Conservation (phyloP, 805 yeast genomes). For the Yarrowia alimentaria region DNA sequence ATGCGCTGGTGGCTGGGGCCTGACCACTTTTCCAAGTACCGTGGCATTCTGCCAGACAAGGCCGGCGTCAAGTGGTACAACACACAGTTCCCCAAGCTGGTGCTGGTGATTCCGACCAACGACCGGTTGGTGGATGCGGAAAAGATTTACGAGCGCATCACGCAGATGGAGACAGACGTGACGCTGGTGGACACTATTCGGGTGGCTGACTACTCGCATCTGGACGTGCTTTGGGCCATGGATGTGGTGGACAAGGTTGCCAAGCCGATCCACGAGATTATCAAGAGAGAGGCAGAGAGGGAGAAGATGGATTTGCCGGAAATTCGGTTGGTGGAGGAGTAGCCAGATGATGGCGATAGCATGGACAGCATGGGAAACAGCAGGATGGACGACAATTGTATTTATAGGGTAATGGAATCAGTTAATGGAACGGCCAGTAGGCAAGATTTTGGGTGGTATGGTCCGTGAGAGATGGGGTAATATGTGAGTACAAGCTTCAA, state of each 20-base stretch:
- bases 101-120: constrained; percentile 65
- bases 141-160: constrained; percentile 62
- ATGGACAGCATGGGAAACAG: no score
- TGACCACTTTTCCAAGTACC: constrained; percentile 50
- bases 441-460: no score
- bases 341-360: no score
- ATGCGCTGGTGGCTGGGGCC: constrained; percentile 91
- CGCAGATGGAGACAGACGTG: constrained; percentile 39
- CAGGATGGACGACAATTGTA: no score
- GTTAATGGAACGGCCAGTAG: no score
- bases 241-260: constrained; percentile 71
- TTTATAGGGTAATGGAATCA: no score
- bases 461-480: no score
- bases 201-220: constrained; percentile 70
- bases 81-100: constrained; percentile 53
- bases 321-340: constrained; percentile 3
- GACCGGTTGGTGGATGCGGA: constrained; percentile 80
- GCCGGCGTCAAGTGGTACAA: constrained; percentile 43
- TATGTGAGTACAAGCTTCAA: no score
- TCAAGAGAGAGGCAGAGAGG: constrained; percentile 33
- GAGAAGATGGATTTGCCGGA: constrained; percentile 5
- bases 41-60: constrained; percentile 55
- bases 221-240: constrained; percentile 92
- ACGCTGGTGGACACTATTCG: constrained; percentile 44
- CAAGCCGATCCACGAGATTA: constrained; percentile 39